phyloP scores from a whole-genome alignment of 129 eudicot genomes.

The Calendula officinalis region DNA sequence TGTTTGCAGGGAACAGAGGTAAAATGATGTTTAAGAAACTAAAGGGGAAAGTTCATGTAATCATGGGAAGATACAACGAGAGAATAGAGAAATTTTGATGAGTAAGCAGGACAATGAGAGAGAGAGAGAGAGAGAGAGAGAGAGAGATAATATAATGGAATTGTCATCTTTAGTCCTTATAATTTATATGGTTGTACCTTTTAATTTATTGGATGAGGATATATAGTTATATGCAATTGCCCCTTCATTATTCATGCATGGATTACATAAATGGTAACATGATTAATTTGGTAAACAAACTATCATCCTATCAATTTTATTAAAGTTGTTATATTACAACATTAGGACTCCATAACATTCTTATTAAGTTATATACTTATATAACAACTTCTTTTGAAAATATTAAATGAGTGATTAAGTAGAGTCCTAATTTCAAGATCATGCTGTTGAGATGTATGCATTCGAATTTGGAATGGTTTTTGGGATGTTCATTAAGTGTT shows the following conservation, averaged over 20 bases:
- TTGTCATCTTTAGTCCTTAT: no score
- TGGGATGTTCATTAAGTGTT: constrained; percentile 4
- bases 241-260: no score
- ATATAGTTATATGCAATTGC: no score
- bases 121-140: neutral
- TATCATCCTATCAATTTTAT: neutral
- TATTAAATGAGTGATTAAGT: neutral
- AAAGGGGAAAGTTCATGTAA: neutral
- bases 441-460: constrained; percentile 28
- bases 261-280: neutral
- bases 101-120: constrained; percentile 14
- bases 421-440: constrained; percentile 3
- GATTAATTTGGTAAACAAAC: no score
- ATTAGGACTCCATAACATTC: neutral
- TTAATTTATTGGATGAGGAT: no score
- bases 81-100: constrained; percentile 16
- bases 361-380: neutral
- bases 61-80: neutral
- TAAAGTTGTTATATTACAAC: neutral
- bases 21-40: constrained; percentile 28
- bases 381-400: neutral
- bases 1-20: constrained; percentile 36
- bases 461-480: constrained; percentile 26
- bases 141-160: no score
- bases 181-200: no score